Evolutionary conservation across 345 rosid species (phyloP).

Genomic region (Gossypium bickii): DNA sequence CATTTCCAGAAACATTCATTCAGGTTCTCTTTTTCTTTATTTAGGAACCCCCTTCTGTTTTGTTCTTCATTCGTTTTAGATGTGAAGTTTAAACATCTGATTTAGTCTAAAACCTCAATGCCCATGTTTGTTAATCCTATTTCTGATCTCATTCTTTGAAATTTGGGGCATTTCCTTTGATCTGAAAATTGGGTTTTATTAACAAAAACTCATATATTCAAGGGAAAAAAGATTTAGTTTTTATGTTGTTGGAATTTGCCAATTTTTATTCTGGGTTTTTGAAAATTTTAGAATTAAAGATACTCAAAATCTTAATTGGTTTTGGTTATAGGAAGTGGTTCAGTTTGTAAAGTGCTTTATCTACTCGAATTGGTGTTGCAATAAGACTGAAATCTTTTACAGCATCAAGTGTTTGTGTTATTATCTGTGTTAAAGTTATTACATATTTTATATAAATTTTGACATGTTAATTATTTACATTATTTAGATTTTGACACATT

Average conservation of each 20-base stretch:
- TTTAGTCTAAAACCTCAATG: background rate
- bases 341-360: background rate
- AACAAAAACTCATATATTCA: no score
- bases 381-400: background rate
- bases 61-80: background rate
- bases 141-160: background rate
- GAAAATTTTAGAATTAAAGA: background rate
- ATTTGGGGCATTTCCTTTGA: background rate
- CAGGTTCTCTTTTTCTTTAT: slow-evolving; percentile 40
- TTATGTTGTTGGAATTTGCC: background rate
- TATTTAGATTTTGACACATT: no score
- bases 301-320: background rate
- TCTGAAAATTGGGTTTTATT: background rate
- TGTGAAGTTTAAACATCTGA: background rate
- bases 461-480: no score
- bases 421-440: background rate
- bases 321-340: background rate
- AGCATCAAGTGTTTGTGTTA: background rate
- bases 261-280: background rate
- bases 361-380: background rate
- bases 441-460: no score
- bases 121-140: background rate
- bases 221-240: background rate
- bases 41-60: background rate
- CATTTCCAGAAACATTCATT: slow-evolving; percentile 32